phyloP scores from a whole-genome alignment of 169 alveolate genomes.

The Condylostoma magnum region DNA sequence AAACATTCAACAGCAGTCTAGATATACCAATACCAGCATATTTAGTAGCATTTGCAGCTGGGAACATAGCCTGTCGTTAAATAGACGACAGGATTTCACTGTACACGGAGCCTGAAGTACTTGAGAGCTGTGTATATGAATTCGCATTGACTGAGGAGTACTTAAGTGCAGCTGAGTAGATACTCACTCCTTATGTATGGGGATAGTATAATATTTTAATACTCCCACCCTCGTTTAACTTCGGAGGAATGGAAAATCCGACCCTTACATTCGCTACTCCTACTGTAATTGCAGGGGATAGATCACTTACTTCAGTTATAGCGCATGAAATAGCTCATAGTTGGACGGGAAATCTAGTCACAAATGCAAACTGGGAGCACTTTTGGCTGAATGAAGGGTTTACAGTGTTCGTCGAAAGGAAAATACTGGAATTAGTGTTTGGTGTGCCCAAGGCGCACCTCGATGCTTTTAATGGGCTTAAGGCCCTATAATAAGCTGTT shows the following conservation, averaged over 20 bases:
- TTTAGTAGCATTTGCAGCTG: slow-evolving; percentile 78
- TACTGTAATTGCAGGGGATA: slow-evolving; percentile 83
- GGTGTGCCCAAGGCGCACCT: slow-evolving; percentile 56
- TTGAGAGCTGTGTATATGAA: slow-evolving; percentile 58
- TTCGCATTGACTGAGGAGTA: slow-evolving; percentile 63
- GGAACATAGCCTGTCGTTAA: slow-evolving; percentile 59
- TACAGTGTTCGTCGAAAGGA: slow-evolving; percentile 82
- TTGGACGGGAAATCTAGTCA: slow-evolving; percentile 89
- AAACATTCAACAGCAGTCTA: slow-evolving; percentile 42
- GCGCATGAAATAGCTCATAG: slow-evolving; percentile 89
- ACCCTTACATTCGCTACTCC: slow-evolving; percentile 77
- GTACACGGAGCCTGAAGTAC: slow-evolving; percentile 68
- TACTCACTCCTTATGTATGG: slow-evolving; percentile 72
- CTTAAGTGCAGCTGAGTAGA: slow-evolving; percentile 55
- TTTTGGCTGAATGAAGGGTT: slow-evolving; percentile 92
- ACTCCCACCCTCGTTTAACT: slow-evolving; percentile 87
- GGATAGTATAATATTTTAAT: slow-evolving; percentile 73
- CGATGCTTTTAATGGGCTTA: slow-evolving; percentile 41
- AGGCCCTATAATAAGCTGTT: slow-evolving; percentile 36
- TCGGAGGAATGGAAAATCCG: slow-evolving; percentile 94
- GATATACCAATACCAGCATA: slow-evolving; percentile 73
- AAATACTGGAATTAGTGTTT: slow-evolving; percentile 49
- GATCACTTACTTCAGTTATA: slow-evolving; percentile 59
- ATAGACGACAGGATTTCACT: slow-evolving; percentile 62
- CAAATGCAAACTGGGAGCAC: slow-evolving; percentile 74